Base-by-base conservation (phyloP, 371 early-diverging fungal species). In the Dichotomocladium elegans region DNA sequence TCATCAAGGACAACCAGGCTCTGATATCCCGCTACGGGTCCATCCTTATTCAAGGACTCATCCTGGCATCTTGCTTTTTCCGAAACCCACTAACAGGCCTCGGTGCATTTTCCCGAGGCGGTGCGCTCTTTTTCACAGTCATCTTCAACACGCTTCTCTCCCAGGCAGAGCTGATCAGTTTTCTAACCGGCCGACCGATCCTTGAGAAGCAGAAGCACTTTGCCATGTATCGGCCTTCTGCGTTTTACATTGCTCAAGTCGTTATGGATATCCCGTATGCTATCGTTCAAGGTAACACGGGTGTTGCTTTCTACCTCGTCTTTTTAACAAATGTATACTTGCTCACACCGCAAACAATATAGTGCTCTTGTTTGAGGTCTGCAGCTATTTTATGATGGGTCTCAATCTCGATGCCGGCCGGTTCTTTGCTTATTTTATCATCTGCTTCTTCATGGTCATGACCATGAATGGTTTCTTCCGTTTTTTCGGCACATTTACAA, bases 91-190 rank as follows among this genome's bases (percentile, higher is more conserved):
- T 47, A 3, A 63, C 58, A 31, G 66, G 71, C 4, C 41, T 59
- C n/a, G 86, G 88, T 26, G 77, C 83, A 51, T 88, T 86, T 61
- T 79, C 81, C 1, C 80, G 90, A 24, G 86, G 86, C 24, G 87
- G 42, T 25, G 87, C 80, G 12, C 53, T 85, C 6, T 82, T 82
- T 41, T 81, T 82, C 30, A 61, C 73, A 4, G 55, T 81, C 1
- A 51, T 83, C 10, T 79, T 80, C 60, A 83, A 76, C 37, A 53
- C 81, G 7, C 70, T 86, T 19, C 58, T 80, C 15, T 60, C 79
- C n/a, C 74, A 78, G 51, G 51, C 78, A 8, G 81, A 81, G 53
- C 47, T 82, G 12, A 74, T 80, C 17, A 61, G 60, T 15, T 70
- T 72, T 41, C 52, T 83, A 47, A 66, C 68, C 26, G 85, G 83